These are phyloP conservation scores for Fraxinus paxiana DNA, from an alignment of 305 asterid genomes.

Conservation along the genomic window DNA sequence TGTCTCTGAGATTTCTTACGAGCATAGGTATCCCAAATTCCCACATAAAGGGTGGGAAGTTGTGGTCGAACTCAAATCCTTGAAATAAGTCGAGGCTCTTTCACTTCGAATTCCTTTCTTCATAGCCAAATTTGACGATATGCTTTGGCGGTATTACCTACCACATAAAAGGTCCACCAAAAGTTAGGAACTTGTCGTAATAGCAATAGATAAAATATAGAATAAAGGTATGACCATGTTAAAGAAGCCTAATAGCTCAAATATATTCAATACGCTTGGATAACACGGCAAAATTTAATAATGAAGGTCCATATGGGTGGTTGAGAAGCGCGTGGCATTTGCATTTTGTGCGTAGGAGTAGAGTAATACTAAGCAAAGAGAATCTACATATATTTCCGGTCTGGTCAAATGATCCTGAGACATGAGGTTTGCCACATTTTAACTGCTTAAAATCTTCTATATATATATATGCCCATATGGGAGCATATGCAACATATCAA, in stretches of 20 bases:
- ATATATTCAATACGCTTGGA: not conserved
- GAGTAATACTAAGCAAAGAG: not conserved
- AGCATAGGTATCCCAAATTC: not conserved
- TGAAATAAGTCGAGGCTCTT: not conserved
- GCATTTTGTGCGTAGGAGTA: not conserved
- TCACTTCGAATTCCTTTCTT: not conserved
- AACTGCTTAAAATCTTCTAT: constrained; percentile 27
- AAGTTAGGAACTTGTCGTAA: not conserved
- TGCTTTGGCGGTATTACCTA: not conserved
- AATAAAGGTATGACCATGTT: not conserved
- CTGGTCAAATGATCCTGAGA: constrained; percentile 12
- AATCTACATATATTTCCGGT: constrained; percentile 12
- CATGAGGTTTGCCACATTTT: constrained; percentile 7
- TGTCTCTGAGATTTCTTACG: not conserved
- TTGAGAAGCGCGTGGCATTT: constrained; percentile 16
- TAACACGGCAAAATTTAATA: constrained; percentile 13
- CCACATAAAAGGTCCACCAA: not conserved
- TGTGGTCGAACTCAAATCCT: not conserved
- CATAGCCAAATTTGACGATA: not conserved
- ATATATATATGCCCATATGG: constrained; percentile 16
- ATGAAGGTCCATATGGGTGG: not conserved
- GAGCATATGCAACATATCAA: not conserved
- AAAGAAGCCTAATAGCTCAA: not conserved
- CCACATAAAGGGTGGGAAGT: not conserved
- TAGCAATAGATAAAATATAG: not conserved